Base-by-base conservation (phyloP, 2,329 filamentous ascomycete genomes). In the Colletotrichum cuscutae region DNA sequence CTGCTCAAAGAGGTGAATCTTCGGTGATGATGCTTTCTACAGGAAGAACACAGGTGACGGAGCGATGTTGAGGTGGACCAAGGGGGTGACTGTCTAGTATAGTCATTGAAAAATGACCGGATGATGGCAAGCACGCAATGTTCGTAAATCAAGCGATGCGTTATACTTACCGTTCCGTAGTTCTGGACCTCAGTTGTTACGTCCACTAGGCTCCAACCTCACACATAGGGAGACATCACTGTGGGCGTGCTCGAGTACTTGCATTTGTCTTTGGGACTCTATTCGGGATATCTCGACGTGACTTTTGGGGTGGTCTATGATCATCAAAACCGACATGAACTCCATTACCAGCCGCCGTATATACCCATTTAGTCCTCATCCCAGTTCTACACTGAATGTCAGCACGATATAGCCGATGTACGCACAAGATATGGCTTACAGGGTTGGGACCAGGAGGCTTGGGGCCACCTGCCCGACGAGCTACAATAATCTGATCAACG, bases 401-500 rank as follows among this genome's bases (percentile, higher is more conserved):
- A 84, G 81, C 69, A 68, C 60, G 24, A 30, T n/a, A 28, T 35
- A 13, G 19, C 49, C 24, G 54, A 46, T 3, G 13, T 22, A 53
- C 2, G 24, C 26, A 2, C 28, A 28, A 63, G 52, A 9, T 35
- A 9, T 49, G 65, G 83, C 87, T 80, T 80, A 89, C 87, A 58
- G 95, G 93, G 85, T 98, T 98, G 77, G 95, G 97, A 59, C 94
- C 95, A 35, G 97, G 97, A 69, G 96, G 96, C 89, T 99, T 99
- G 26, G 97, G 97, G 49, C 97, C 97, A 80, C 97, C 97, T 60
- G 97, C 97, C 86, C 98, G 97, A 85, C 96, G 92, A 75, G 97
- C 95, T 71, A 99, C 97, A 81, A 99, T 99, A 81, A 99, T 99
- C 86, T 99, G 97, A 84, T 99, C 97, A 52, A 99, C 97, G 60